Evolutionary conservation across 371 early-diverging fungal genomes (phyloP), one percentile per base, ranked within the genome.

Genomic region (Funneliformis caledonium): DNA sequence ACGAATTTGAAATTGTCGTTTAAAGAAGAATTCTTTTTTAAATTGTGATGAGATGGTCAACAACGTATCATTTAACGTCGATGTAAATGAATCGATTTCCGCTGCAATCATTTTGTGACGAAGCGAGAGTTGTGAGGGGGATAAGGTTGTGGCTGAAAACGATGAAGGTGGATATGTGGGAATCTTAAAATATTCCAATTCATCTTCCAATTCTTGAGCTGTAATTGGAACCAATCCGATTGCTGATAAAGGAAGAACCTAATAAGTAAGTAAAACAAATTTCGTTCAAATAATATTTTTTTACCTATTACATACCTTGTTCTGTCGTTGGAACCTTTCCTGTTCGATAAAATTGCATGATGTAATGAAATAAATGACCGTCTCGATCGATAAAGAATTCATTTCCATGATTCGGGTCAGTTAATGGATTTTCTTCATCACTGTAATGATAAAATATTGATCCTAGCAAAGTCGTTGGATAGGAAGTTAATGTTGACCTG

Each of bases 181-280:
- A 60, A 76, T 76, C 45, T 61, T 43, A 62, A 76, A 76, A 22
- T 76, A 76, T n/a, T 76, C 76, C 33, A 76, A 47, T 62, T 76
- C 76, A 76, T 61, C 61, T 42, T 76, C 76, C 26, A 76, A 12
- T 42, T 76, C 76, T 26, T n/a, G 7, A 43, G 33, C 11, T 42
- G 76, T 12, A 37, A 76, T 72, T 26, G 48, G 52, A 72, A 72
- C 31, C 33, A 50, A 33, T 52, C 72, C 72, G 14, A 47, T 72
- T 72, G 48, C 72, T 52, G 45, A 43, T 43, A 45, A 69, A n/a
- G 14, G n/a, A 16, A 45, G n/a, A 69, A 37, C 10, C 26, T 64
- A 64, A 2, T 10, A 19, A 42, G 16, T 43, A 33, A 64, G 33
- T 61, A 8, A 12, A 61, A 2, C n/a, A 31, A 67, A 14, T 67